Evolutionary conservation across 169 alveolate genomes (phyloP).

Genomic region (Eimeria brunetti): DNA sequence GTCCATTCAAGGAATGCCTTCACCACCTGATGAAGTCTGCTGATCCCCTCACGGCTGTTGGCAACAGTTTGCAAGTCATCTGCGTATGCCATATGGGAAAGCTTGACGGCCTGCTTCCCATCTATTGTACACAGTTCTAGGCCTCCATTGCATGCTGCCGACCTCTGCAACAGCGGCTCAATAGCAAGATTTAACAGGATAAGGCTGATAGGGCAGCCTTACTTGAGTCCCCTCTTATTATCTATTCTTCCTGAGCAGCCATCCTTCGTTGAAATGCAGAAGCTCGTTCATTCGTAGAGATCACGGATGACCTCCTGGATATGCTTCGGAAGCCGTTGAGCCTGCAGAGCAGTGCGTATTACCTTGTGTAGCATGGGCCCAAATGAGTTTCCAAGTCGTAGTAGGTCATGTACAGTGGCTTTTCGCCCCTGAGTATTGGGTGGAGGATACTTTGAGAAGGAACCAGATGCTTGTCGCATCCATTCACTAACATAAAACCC

Average conservation of each 20-base stretch:
- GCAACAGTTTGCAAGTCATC: neutral
- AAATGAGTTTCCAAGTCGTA: neutral
- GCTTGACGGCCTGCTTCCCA: neutral
- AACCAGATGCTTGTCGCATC: neutral
- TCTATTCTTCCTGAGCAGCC: neutral
- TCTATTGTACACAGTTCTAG: neutral
- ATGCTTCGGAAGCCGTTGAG: too few species aligned
- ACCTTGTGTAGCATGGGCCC: neutral
- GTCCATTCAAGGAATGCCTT: neutral
- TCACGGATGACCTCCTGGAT: too few species aligned
- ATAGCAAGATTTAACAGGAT: neutral
- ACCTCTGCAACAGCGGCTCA: neutral
- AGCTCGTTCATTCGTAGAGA: too few species aligned
- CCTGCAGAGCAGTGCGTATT: neutral
- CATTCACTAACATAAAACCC: slow-evolving; percentile 13
- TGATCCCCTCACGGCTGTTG: neutral
- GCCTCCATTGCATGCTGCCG: neutral
- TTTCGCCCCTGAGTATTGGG: neutral
- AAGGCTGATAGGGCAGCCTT: neutral
- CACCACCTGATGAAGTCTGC: neutral
- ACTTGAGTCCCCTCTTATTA: neutral
- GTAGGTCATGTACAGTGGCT: slow-evolving; percentile 9
- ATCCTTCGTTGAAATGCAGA: neutral
- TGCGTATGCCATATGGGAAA: neutral
- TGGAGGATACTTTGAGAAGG: neutral